Conservation (phyloP, 768 basidiomycete species). For the Trametes gibbosa region DNA sequence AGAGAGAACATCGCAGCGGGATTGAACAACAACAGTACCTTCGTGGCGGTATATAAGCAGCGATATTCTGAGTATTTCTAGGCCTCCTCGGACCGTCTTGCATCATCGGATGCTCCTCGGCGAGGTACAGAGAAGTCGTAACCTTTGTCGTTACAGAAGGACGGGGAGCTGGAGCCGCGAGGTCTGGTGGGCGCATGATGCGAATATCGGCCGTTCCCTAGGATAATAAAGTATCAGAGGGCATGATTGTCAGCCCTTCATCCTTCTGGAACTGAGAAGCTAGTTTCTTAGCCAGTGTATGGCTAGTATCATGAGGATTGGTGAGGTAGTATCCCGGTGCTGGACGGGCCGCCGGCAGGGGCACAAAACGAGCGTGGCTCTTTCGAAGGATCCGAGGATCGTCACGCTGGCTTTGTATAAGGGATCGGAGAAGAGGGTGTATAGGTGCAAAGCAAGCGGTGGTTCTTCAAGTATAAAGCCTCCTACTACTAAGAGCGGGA, state of each 20-base stretch:
- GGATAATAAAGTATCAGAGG: not conserved
- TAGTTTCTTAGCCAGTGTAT: not conserved
- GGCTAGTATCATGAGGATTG: not conserved
- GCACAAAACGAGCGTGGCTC: not conserved
- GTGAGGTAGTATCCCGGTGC: not conserved
- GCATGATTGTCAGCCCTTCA: no score
- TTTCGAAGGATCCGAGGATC: not conserved
- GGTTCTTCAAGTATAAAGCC: not conserved
- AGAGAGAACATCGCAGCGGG: slow-evolving; percentile 15
- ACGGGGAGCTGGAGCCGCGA: not conserved
- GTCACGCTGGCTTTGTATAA: not conserved
- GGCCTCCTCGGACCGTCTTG: slow-evolving; percentile 1
- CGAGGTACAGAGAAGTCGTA: not conserved
- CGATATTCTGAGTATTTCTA: not conserved
- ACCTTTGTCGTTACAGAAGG: not conserved
- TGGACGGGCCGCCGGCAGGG: not conserved
- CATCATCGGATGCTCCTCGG: slow-evolving; percentile 16
- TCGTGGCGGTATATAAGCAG: not conserved
- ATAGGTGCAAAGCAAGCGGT: not conserved
- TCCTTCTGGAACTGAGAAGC: not conserved
- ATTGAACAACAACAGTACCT: not conserved
- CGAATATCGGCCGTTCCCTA: not conserved
- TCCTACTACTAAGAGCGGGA: not conserved
- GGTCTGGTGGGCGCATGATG: not conserved
- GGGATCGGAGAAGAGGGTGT: not conserved